phyloP scores from a whole-genome alignment of 805 yeast genomes.

The Candida patagonica region DNA sequence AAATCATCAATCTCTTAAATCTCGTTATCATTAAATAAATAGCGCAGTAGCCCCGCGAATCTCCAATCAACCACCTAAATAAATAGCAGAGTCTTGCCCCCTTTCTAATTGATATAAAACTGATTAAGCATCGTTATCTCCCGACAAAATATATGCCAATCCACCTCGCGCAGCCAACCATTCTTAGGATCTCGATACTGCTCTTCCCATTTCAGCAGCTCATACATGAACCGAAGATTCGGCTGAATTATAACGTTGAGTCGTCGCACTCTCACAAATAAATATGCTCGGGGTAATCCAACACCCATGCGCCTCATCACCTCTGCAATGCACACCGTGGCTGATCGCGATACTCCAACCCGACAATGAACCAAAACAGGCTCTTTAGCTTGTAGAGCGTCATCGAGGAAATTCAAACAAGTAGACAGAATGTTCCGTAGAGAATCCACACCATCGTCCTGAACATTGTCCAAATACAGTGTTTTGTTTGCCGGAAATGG shows the following conservation, averaged over 20 bases:
- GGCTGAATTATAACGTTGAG: constrained; percentile 93
- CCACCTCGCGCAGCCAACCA: constrained; percentile 49
- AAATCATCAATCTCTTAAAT: too few species aligned
- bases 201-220: constrained; percentile 65
- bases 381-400: constrained; percentile 35
- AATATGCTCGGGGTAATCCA: constrained; percentile 67
- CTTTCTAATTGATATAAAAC: constrained; percentile 38
- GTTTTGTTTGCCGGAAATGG: constrained; percentile 27
- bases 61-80: constrained; percentile 5
- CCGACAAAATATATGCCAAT: constrained; percentile 81
- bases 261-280: constrained; percentile 81
- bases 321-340: constrained; percentile 92
- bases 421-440: constrained; percentile 51
- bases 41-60: too few species aligned
- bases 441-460: constrained; percentile 87
- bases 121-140: constrained; percentile 72
- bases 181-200: constrained; percentile 20
- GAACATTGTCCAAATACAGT: constrained; percentile 60
- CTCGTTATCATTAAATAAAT: too few species aligned
- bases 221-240: constrained; percentile 84
- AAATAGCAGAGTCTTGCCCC: constrained; percentile 5
- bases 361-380: constrained; percentile 79
- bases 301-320: constrained; percentile 70
- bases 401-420: constrained; percentile 59
- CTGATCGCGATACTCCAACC: constrained; percentile 92